Evolutionary conservation across 305 asterid species (phyloP).

Genomic region (Fraxinus velutina): DNA sequence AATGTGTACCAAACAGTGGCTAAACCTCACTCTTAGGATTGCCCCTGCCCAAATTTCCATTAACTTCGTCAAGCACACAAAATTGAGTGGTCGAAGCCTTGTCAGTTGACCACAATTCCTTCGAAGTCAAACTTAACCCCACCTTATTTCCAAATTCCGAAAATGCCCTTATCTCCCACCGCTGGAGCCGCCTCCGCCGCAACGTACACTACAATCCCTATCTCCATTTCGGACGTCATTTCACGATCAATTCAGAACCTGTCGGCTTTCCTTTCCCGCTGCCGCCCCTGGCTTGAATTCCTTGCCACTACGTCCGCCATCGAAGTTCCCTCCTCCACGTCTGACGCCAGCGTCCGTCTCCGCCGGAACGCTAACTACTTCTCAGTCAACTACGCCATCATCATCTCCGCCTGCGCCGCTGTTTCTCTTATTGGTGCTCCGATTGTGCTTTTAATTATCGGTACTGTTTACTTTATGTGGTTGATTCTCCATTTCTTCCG

Average conservation of each 20-base stretch:
- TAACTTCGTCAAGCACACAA: neutral
- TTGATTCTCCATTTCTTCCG: constrained; percentile 60
- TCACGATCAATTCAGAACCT: constrained; percentile 66
- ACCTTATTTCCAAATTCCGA: constrained; percentile 14
- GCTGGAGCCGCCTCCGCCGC: constrained; percentile 27
- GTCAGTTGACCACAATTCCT: constrained; percentile 19
- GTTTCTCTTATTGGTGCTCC: constrained; percentile 55
- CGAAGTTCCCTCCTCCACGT: constrained; percentile 46
- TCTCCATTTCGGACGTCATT: constrained; percentile 53
- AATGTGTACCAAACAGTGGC: too few relatives aligned
- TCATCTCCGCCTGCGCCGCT: constrained; percentile 50
- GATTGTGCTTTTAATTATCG: constrained; percentile 35
- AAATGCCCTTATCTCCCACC: constrained; percentile 44
- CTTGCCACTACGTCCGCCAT: constrained; percentile 44
- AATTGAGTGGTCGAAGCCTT: neutral
- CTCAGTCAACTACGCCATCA: constrained; percentile 54
- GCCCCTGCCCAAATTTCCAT: neutral
- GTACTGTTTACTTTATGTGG: constrained; percentile 53
- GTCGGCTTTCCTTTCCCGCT: constrained; percentile 49
- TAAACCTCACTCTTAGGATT: too few relatives aligned
- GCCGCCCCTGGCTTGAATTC: constrained; percentile 83
- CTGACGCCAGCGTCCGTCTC: constrained; percentile 47
- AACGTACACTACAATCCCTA: constrained; percentile 73
- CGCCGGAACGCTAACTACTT: constrained; percentile 56
- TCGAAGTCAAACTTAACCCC: constrained; percentile 6